Base-by-base conservation (phyloP, 1,284 basidiomycete genomes). In the Pyrrhoderma lamaoense region DNA sequence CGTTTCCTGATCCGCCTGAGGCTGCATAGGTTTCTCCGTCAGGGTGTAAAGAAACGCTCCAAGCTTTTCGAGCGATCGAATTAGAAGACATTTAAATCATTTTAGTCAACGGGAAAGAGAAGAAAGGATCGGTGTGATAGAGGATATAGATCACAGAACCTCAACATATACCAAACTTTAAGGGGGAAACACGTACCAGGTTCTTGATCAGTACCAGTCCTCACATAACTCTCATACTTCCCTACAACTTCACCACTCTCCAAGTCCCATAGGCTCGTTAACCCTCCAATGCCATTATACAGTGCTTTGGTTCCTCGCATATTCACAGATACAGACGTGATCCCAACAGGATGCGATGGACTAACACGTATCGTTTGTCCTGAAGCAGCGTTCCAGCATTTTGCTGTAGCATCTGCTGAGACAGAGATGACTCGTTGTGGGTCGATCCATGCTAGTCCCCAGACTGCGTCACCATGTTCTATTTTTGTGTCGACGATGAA, bases 391-490 rank as follows among this genome's bases (percentile, higher is more conserved):
- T 82, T 72, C 79, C 81, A 89, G 55, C 84, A 80, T 55, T 80
- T 80, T 60, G 85, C 73, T 3, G 76, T 73, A 9, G 89, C 88
- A 59, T 90, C 88, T 1, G 85, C 85, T 8, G 85, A 86, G 23
- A 80, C 73, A 2, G 83, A 87, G 37, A 90, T 63, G 2, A 79
- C 74, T 8, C 72, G 72, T 37, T 77, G 73, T 0, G 73, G 61
- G 16, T 16, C 38, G 0, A 87, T 85, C 88, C 89, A 94, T 23
- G 75, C 69, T 11, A 87, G 69, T 54, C 81, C 88, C 80, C 90
- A 93, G 47, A 93, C 74, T 42, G 89, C 81, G 65, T 92, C 90
- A 47, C 72, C 69, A 65, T 92, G 89, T n/a, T 83, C 88, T 89
- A 68, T 39, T 58, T 58, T 58, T 51, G 18, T 2, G 35, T 11